Percentiles rank a stretch among this genome's conserved stretches.
Evolutionary conservation across 805 yeast species (phyloP).

Genomic region (Ogataea chonburiensis): DNA sequence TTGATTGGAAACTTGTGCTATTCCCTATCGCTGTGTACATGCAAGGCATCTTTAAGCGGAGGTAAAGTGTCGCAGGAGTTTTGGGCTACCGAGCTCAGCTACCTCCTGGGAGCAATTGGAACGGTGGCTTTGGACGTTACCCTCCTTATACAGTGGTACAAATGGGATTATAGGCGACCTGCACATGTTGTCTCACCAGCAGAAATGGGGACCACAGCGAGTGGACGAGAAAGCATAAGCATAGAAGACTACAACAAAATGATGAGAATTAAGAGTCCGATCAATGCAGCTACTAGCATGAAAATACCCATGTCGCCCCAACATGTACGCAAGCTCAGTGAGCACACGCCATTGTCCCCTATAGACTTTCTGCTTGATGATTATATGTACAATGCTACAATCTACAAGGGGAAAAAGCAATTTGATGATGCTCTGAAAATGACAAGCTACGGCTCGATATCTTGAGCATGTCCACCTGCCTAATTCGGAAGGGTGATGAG

Average conservation of each 20-base stretch:
- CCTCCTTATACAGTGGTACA: conserved; percentile 44
- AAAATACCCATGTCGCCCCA: conserved; percentile 30
- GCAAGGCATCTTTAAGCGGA: conserved; percentile 40
- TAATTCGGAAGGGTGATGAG: conserved; percentile 2
- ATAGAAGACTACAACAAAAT: conserved; percentile 8
- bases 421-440: conserved; percentile 6
- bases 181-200: conserved; percentile 1
- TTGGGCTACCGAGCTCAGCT: conserved; percentile 40
- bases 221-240: conserved; percentile 4
- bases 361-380: conserved; percentile 36
- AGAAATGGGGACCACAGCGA: background rate
- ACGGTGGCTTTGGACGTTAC: conserved; percentile 48
- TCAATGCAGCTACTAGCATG: conserved; percentile 23
- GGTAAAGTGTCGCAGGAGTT: conserved; percentile 36
- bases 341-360: conserved; percentile 37
- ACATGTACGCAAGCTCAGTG: conserved; percentile 33
- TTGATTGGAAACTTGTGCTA: conserved; percentile 50
- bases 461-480: conserved; percentile 5
- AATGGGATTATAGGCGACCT: conserved; percentile 27
- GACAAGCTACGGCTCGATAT: conserved; percentile 11
- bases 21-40: conserved; percentile 46
- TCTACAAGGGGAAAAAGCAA: conserved; percentile 5
- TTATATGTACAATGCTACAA: conserved; percentile 16
- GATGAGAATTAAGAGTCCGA: conserved; percentile 6
- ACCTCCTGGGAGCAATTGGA: conserved; percentile 52